These are phyloP conservation scores for Protea cynaroides DNA, from an alignment of 164 flowering plant species.

Conservation along the genomic window DNA sequence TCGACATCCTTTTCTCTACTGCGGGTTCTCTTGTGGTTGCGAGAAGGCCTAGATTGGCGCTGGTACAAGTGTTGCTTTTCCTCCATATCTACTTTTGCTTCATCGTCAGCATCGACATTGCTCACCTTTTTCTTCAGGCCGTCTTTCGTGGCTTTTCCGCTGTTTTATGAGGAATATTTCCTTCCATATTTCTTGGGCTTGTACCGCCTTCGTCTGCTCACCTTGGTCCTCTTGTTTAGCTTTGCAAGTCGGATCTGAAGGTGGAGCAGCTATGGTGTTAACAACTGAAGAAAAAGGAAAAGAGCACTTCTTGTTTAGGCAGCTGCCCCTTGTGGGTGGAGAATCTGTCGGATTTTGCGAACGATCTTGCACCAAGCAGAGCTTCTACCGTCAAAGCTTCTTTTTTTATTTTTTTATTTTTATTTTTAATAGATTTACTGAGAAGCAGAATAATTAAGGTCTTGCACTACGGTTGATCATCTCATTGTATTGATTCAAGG, in stretches of 20 bases:
- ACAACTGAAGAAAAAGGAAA: conserved; percentile 13
- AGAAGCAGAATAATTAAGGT: too few species aligned
- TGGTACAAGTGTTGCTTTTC: conserved; percentile 26
- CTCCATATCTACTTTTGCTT: conserved; percentile 18
- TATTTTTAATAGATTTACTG: too few species aligned
- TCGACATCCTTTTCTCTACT: too few species aligned
- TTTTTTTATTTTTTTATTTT: too few species aligned
- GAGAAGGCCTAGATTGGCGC: conserved; percentile 37
- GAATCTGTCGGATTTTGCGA: too few species aligned
- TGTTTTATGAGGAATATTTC: conserved; percentile 57
- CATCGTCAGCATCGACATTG: conserved; percentile 8
- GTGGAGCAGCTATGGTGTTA: conserved; percentile 5
- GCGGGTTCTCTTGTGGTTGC: conserved; percentile 47
- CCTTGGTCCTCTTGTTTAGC: not conserved
- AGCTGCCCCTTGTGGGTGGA: conserved; percentile 46
- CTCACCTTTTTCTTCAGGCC: conserved; percentile 14
- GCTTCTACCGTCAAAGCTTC: too few species aligned
- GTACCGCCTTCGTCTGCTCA: conserved; percentile 9
- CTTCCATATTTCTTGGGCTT: conserved; percentile 28
- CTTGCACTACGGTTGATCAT: too few species aligned
- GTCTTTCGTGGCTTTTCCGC: conserved; percentile 45
- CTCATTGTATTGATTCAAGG: too few species aligned
- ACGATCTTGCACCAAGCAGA: too few species aligned
- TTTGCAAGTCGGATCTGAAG: conserved; percentile 9
- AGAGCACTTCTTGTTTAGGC: conserved; percentile 60